Percentiles rank a stretch among this genome's conserved stretches.
Evolutionary conservation across 2,329 filamentous ascomycete genomes (phyloP).

Genomic region (Trichoderma sp.): DNA sequence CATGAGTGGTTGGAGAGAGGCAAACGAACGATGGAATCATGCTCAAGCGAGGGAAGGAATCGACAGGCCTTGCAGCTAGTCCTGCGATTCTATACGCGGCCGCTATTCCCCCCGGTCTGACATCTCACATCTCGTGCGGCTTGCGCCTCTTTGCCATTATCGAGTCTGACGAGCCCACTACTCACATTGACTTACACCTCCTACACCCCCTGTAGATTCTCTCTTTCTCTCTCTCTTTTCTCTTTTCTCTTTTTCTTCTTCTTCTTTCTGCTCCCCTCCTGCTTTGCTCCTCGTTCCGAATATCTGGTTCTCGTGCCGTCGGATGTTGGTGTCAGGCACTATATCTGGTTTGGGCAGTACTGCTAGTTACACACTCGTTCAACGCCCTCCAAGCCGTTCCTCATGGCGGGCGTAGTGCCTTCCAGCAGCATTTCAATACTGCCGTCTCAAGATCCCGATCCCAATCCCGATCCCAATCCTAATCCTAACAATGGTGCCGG

Average conservation of each 20-base stretch:
- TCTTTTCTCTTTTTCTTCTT: neutral
- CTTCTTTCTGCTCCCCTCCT: neutral
- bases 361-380: neutral
- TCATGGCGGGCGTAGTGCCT: neutral
- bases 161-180: slow-evolving; percentile 8
- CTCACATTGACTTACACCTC: slow-evolving; percentile 11
- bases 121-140: slow-evolving; percentile 15
- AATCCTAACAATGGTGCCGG: neutral
- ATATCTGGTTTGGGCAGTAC: neutral
- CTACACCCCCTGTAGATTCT: neutral
- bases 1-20: neutral
- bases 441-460: neutral
- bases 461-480: neutral
- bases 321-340: neutral
- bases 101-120: neutral
- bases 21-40: neutral
- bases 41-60: neutral
- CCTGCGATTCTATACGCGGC: neutral
- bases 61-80: neutral
- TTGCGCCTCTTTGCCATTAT: slow-evolving; percentile 13
- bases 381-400: neutral
- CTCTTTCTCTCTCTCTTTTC: neutral
- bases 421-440: neutral
- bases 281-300: neutral
- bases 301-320: neutral